phyloP scores from a whole-genome alignment of 106 monocot species.

The Iris macrosiphon region DNA sequence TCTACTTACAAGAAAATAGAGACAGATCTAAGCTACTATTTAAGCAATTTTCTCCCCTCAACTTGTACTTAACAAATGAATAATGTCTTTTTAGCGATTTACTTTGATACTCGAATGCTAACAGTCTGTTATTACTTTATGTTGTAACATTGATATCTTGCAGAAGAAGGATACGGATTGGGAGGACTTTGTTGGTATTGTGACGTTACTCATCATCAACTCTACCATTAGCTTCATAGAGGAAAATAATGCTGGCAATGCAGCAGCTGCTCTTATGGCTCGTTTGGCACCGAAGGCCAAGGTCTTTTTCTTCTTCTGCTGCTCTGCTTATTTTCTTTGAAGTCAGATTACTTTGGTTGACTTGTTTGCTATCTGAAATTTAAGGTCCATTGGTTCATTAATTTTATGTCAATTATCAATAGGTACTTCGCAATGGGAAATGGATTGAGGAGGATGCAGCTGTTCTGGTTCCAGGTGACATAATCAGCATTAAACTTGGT shows the following conservation, averaged over 20 bases:
- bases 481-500: slow-evolving; percentile 53
- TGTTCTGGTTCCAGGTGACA: slow-evolving; percentile 45
- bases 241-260: slow-evolving; percentile 59
- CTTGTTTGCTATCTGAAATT: too few species aligned
- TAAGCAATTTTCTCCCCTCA: too few species aligned
- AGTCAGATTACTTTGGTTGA: too few species aligned
- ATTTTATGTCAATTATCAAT: background rate
- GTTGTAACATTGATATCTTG: background rate
- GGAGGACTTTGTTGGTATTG: slow-evolving; percentile 47
- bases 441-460: slow-evolving; percentile 49
- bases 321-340: too few species aligned
- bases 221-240: slow-evolving; percentile 54
- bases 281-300: slow-evolving; percentile 48
- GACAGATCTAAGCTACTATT: too few species aligned
- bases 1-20: too few species aligned
- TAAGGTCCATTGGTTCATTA: too few species aligned
- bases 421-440: slow-evolving; percentile 39
- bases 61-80: too few species aligned
- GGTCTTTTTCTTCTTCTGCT: slow-evolving; percentile 17
- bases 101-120: too few species aligned
- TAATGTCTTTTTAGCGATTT: too few species aligned
- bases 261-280: slow-evolving; percentile 57
- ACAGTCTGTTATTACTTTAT: background rate
- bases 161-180: slow-evolving; percentile 32
- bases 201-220: slow-evolving; percentile 42